A percentile compares a stretch with the other conserved stretches of the same genome.
phyloP scores from a whole-genome alignment of 352 stramenopile genomes.

The Peronosclerospora sorghi region DNA sequence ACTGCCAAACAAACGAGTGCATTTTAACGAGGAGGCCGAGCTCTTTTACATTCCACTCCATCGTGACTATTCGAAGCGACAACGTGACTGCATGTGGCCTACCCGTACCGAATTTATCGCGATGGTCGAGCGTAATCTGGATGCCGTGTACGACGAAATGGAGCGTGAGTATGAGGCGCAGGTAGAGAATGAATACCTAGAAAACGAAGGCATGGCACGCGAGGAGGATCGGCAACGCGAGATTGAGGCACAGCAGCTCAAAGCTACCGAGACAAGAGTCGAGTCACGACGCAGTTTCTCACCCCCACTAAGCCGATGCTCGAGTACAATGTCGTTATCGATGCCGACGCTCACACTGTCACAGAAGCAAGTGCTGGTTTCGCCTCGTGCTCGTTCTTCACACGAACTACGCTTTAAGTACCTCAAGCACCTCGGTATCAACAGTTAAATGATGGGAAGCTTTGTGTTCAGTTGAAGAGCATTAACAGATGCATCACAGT shows the following conservation, averaged over 20 bases:
- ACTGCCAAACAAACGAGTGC: conserved; percentile 30
- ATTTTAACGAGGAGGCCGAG: conserved; percentile 69
- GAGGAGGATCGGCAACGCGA: conserved; percentile 54
- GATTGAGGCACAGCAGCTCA: conserved; percentile 24
- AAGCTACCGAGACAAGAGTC: conserved; percentile 7
- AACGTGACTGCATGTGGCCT: conserved; percentile 81
- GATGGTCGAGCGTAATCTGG: conserved; percentile 84
- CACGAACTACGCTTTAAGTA: conserved; percentile 83
- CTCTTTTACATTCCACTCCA: conserved; percentile 82
- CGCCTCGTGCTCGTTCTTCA: conserved; percentile 52
- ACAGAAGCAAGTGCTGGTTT: conserved; percentile 61
- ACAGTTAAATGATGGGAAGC: conserved; percentile 38
- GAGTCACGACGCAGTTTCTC: conserved; percentile 16
- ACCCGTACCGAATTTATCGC: conserved; percentile 70
- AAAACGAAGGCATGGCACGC: conserved; percentile 62
- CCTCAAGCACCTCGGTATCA: conserved; percentile 77
- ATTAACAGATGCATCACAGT: too few species aligned
- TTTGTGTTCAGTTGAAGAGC: background rate
- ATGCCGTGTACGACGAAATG: conserved; percentile 82
- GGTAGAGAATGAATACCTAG: conserved; percentile 37
- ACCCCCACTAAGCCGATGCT: conserved; percentile 25
- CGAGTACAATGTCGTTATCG: conserved; percentile 18
- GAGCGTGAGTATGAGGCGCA: conserved; percentile 79
- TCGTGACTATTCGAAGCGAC: conserved; percentile 75
- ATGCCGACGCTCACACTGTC: conserved; percentile 38